Base-by-base conservation (phyloP, 768 basidiomycete species). In the Suillus subaureus region DNA sequence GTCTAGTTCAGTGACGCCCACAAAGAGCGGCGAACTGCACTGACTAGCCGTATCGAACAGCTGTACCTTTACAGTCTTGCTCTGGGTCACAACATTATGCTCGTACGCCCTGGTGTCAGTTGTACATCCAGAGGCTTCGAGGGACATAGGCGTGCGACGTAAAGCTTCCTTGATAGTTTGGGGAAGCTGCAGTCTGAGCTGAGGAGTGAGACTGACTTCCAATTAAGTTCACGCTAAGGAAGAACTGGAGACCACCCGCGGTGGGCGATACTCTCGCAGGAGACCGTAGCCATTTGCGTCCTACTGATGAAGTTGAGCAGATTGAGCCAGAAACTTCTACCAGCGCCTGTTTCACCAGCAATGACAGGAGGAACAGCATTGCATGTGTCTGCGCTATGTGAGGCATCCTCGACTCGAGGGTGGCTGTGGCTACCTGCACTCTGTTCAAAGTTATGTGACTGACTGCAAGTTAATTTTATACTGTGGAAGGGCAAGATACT, bases 111-210 rank as follows among this genome's bases (percentile, higher is more conserved):
- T n/a, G 23, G 23, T 26, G 1, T 13, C 49, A 26, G 23, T 49
- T 26, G 49, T 49, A 6, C 72, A 73, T 7, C 72, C 72, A 33
- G 1, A n/a, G 43, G 42, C 11, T 3, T 45, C 21, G 21, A 4
- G 43, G 21, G 43, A 45, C 21, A 4, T 45, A 8, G 9, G 21
- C 43, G 18, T n/a, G n/a, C 43, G 21, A 43, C 18, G 18, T 2
- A 8, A 21, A 43, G 42, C 42, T 8, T 43, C 47, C 4, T n/a
- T 5, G 43, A 7, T 7, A 42, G 18, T 43, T 43, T 6, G 6
- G 43, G 43, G 0, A 6, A 45, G 21, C n/a, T 45, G 4, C 4
- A n/a, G 9, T 45, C 21, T 45, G 43, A 45, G 21, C 21, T 21
- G 3, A n/a, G 9, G 43, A 11, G 28, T 11, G 23, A 7, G 13